Conservation (phyloP, 805 yeast species). For the Candida peoriensis region DNA sequence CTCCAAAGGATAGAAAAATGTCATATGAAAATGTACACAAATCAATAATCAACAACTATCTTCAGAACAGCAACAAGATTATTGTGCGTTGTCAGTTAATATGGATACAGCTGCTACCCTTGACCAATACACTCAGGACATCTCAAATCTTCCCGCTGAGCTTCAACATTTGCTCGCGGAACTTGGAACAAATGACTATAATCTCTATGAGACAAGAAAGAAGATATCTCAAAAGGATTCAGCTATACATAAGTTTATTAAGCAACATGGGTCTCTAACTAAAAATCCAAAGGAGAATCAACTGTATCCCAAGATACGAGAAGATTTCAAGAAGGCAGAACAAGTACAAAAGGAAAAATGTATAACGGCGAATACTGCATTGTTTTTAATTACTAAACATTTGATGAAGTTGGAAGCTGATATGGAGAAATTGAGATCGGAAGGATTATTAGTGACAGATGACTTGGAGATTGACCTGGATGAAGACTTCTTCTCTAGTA, state of each 20-base stretch:
- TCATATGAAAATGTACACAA: too few species aligned
- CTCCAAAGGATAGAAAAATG: too few species aligned
- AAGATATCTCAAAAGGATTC: conserved; percentile 67
- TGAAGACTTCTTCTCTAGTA: conserved; percentile 30
- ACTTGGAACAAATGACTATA: conserved; percentile 62
- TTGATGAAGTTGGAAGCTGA: conserved; percentile 68
- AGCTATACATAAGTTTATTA: conserved; percentile 77
- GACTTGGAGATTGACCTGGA: conserved; percentile 30
- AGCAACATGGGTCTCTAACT: conserved; percentile 74
- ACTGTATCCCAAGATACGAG: conserved; percentile 58
- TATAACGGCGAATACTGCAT: conserved; percentile 74
- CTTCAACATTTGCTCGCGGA: conserved; percentile 77
- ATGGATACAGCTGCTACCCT: conserved; percentile 91
- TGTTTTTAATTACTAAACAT: conserved; percentile 73
- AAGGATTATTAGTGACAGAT: conserved; percentile 64
- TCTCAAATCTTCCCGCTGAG: conserved; percentile 86
- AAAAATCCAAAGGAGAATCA: conserved; percentile 79
- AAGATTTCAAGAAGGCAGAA: conserved; percentile 56
- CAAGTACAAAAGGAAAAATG: conserved; percentile 74
- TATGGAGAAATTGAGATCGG: conserved; percentile 68
- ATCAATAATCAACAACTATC: too few species aligned
- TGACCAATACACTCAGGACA: conserved; percentile 65
- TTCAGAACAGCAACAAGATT: too few species aligned
- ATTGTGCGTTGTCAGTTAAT: too few species aligned
- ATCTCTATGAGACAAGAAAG: conserved; percentile 59